These are phyloP conservation scores for Platanus orientalis DNA, from an alignment of 164 flowering plant species.

Conservation along the genomic window DNA sequence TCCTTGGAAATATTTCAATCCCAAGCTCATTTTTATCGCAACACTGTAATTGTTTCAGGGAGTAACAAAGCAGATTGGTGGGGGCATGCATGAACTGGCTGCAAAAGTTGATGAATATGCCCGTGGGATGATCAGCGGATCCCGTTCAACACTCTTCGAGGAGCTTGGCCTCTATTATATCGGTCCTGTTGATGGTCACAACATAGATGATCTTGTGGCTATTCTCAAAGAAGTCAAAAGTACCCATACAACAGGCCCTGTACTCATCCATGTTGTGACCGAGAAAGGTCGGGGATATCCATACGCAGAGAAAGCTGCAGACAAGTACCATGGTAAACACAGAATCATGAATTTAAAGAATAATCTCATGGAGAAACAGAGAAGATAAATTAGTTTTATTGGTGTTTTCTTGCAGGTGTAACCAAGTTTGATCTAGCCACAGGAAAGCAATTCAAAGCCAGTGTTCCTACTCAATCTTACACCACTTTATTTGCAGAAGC, in stretches of 20 bases:
- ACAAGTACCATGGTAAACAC: slow-evolving; percentile 85
- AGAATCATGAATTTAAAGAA: neutral
- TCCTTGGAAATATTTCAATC: neutral
- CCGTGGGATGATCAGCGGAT: slow-evolving; percentile 96
- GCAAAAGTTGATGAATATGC: slow-evolving; percentile 97
- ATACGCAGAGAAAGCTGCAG: slow-evolving; percentile 92
- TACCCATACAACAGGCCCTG: slow-evolving; percentile 85
- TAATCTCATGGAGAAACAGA: neutral
- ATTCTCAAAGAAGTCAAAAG: slow-evolving; percentile 86
- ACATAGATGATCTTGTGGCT: slow-evolving; percentile 76
- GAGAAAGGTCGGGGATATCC: slow-evolving; percentile 98
- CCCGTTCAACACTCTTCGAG: slow-evolving; percentile 87
- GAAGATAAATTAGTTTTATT: neutral
- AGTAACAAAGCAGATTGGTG: slow-evolving; percentile 86
- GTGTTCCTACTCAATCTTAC: slow-evolving; percentile 63
- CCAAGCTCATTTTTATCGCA: slow-evolving; percentile 3
- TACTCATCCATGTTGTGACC: slow-evolving; percentile 87
- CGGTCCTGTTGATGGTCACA: slow-evolving; percentile 98
- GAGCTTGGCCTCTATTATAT: slow-evolving; percentile 97
- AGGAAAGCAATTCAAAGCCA: slow-evolving; percentile 82
- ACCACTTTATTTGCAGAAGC: slow-evolving; percentile 95
- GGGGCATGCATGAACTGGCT: slow-evolving; percentile 83
- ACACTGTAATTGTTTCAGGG: slow-evolving; percentile 47
- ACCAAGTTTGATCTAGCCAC: slow-evolving; percentile 90
- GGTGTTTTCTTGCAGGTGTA: slow-evolving; percentile 55